A percentile compares a stretch with the other conserved stretches of the same genome.
phyloP scores from a whole-genome alignment of 768 basidiomycete genomes.

The Mycena galopus region DNA sequence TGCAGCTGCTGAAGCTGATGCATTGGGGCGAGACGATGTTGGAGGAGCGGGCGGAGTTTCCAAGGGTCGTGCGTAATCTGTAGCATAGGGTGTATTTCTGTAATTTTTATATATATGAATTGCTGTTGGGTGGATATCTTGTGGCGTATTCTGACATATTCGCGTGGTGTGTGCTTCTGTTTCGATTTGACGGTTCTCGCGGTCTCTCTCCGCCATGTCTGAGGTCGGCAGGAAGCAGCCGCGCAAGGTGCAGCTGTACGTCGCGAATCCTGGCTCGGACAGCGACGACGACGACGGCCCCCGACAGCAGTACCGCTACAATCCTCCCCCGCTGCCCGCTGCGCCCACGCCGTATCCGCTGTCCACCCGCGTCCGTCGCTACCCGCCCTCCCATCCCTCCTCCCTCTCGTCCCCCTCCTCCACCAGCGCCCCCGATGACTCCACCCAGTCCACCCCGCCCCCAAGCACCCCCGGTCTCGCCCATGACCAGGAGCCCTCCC shows the following conservation, averaged over 20 bases:
- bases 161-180: neutral
- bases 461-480: conserved; percentile 73
- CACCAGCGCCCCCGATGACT: conserved; percentile 75
- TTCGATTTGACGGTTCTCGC: conserved; percentile 11
- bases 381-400: conserved; percentile 59
- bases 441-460: conserved; percentile 80
- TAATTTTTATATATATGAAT: neutral
- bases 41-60: conserved; percentile 84
- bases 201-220: conserved; percentile 58
- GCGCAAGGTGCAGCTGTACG: conserved; percentile 61
- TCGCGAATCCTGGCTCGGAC: conserved; percentile 73
- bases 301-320: conserved; percentile 47
- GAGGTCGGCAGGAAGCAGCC: conserved; percentile 65
- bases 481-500: conserved; percentile 41
- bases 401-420: conserved; percentile 79
- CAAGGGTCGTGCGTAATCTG: conserved; percentile 47
- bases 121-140: neutral
- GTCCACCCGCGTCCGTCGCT: conserved; percentile 45
- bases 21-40: conserved; percentile 90
- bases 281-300: conserved; percentile 49
- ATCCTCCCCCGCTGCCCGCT: conserved; percentile 50
- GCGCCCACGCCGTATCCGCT: conserved; percentile 47
- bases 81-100: neutral
- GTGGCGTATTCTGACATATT: neutral
- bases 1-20: conserved; percentile 84